Evolutionary conservation across 1,284 basidiomycete species (phyloP), one percentile per base, ranked within the genome.

Genomic region (Trametes hirsuta): DNA sequence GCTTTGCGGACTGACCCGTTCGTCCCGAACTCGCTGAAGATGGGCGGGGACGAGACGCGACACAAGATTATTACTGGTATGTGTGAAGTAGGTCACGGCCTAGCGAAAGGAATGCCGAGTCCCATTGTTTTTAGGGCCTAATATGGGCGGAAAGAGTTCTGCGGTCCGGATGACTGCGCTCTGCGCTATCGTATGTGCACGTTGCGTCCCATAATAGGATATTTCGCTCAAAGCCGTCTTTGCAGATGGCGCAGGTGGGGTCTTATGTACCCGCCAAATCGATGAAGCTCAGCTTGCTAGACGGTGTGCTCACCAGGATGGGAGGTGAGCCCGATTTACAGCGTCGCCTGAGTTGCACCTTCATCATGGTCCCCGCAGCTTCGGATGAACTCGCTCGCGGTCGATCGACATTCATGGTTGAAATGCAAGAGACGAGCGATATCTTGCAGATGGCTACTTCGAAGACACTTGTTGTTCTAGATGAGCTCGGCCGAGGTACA

Each of bases 381-480:
- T 90, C 87, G 5, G 96, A 98, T 71, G 92, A 96, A 64, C 75
- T 98, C 36, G 84, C 87, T 1, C 81, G 89, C 37, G 94, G 94
- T 0, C 86, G 93, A 22, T 94, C 92, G 1, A 98, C 95, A 0
- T 97, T 96, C 70, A 95, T 97, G 94, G 92, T 97, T 0, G 97
- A 99, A 76, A 90, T 98, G 79, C 83, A 88, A 8, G 96, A 98
- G 74, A 98, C 96, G 0, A 91, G 90, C 67, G 93, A 97, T 65
- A 96, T 98, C 58, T 75, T 98, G 15, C 82, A 85, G 41, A 80
- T 84, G 14, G 89, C 91, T 0, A 91, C 92, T 0, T 74, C 80
- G 11, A 81, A 81, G 42, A 92, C 91, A 54, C 79, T 96, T 6
- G 92, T 97, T 10, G 90, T 98, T 47, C 79, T 97, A 2, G 95